Evolutionary conservation across 176 grass and related monocot genomes (phyloP), one percentile per base, ranked within the genome.

Genomic region (Saccharum officinarum): DNA sequence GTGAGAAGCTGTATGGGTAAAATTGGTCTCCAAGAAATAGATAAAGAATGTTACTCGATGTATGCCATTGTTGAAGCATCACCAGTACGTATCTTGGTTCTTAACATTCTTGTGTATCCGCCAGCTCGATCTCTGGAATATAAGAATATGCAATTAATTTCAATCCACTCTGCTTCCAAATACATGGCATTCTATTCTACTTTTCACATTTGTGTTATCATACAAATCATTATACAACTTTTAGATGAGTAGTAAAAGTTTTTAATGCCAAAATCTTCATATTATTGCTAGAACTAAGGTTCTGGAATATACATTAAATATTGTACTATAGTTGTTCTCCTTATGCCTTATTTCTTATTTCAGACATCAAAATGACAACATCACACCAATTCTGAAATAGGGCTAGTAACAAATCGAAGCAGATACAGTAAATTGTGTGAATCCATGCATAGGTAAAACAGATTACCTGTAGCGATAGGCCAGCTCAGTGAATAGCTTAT

Each of bases 61-160:
- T 95, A 95, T 75, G 93, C 91, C 97, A 98, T 96, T 18, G 92
- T 88, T 64, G 97, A 91, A 67, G 93, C 93, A 88, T 98, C 97
- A 16, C 97, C 97, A 49, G 94, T 76, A 84, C 91, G 83, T 87
- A 98, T 98, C 81, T 86, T 87, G 10, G 93, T 98, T 20, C 91
- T 78, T 47, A 96, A 73, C 37, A 98, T 79, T 85, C 97, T 92
- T 76, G 91, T 94, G 63, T 98, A 96, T 34, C 97, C 93, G 33
- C 97, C 97, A 77, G 84, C 86, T 92, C 93, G 84, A 77, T 96
- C 71, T 78, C 97, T 98, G 67, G 40, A 47, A 69, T 60, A 64
- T 13, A 73, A 69, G 31, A 46, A 13, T 13, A 26, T 31, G 63
- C 38, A 20, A 75, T 28, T 59, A 80, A 5, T 79, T 64, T 5